phyloP scores from a whole-genome alignment of 2,329 filamentous ascomycete species.

The Hymenoscyphus occultus region DNA sequence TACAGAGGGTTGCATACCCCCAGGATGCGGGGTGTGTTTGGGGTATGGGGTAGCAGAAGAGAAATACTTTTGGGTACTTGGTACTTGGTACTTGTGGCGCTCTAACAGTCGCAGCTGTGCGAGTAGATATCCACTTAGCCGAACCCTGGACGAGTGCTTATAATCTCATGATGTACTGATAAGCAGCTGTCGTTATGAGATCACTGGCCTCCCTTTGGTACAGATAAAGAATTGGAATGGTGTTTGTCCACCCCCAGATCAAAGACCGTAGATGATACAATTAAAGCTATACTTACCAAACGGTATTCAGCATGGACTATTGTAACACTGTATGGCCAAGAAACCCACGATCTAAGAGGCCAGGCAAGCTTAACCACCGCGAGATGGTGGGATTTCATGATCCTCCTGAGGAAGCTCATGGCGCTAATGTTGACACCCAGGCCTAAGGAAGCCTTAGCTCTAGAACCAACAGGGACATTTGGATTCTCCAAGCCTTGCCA shows the following conservation, averaged over 20 bases:
- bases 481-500: conserved; percentile 1
- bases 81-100: background rate
- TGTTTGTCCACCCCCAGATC: background rate
- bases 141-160: background rate
- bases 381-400: background rate
- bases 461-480: background rate
- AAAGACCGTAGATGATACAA: background rate
- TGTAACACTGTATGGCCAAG: background rate
- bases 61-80: background rate
- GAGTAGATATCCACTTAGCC: background rate
- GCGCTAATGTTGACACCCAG: background rate
- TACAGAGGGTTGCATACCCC: background rate
- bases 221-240: background rate
- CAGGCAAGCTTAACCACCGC: background rate
- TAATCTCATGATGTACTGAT: background rate
- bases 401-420: background rate
- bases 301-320: background rate
- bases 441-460: background rate
- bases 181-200: background rate
- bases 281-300: background rate
- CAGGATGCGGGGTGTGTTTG: background rate
- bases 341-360: background rate
- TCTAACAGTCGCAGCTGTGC: background rate
- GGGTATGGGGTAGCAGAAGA: background rate
- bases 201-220: background rate